Base-by-base conservation (phyloP, 495 filamentous ascomycete species). In the Rusavskia elegans region DNA sequence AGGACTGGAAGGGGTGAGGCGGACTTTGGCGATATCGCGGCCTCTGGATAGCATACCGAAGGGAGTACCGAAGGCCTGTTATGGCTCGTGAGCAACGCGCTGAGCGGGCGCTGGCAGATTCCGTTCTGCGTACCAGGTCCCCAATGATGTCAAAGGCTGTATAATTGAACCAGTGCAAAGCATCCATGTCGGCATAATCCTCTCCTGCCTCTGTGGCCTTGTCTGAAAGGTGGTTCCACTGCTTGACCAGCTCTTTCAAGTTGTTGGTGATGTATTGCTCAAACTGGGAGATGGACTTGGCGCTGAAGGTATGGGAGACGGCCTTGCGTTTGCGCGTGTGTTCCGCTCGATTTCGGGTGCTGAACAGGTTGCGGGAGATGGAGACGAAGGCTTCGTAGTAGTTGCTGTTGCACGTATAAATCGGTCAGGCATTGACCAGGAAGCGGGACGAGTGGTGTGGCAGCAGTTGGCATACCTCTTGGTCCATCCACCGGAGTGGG, bases 331-430 rank as follows among this genome's bases (percentile, higher is more conserved):
- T 95, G 61, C 88, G 81, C 2, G 84, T 83, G 67, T 95, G 87
- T 61, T 94, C 86, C 21, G 70, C 68, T 48, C 88, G 77, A 69
- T 89, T 80, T 29, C 88, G 77, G 3, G 88, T 94, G 68, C 92
- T 94, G 85, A 94, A 95, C 23, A 95, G 72, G 39, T 87, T 88
- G 9, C 86, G 79, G 35, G 74, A 75, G 63, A 95, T 90, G 30
- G 84, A 87, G 59, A 94, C 87, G 57, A 95, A 95, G 45, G 85
- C 85, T 63, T 94, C 87, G 61, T 95, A 95, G 70, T 87, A 95
- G 16, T 87, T 79, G 29, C 78, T 83, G n/a, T 10, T 2, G 46
- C 1, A 36, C 2, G 20, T 17, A 21, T 3, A 6, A 6, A 27
- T 27, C 25, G 25, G 25, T 27, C 25, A 27, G 25, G 4, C 4